Base-by-base conservation (phyloP, 169 alveolate species). In the Cystoisospora suis region DNA sequence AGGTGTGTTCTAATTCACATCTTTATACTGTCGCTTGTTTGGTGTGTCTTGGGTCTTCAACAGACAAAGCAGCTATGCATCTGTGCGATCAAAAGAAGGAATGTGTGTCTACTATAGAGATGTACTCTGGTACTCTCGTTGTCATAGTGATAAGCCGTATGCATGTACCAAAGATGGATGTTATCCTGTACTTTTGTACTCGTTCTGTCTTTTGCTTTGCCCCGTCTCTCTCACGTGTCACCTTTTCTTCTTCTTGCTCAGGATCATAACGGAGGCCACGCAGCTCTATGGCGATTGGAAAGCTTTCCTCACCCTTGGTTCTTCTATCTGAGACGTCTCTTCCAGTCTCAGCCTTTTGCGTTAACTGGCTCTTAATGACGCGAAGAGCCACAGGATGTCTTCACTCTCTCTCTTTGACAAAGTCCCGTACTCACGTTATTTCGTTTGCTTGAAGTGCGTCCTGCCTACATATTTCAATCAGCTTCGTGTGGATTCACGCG, bases 341-440 rank as follows among this genome's bases (percentile, higher is more conserved):
- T 72, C 42, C 58, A n/a, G 0, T 34, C 53, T n/a, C 83, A 72
- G 56, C 83, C 83, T 29, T 72, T 72, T 27, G 83, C 83, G 6
- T 36, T 72, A 5, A 32, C 83, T 4, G 83, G 83, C 1, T 72
- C 46, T 40, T 72, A 27, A 36, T 6, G 75, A 38, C 15, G 29
- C 17, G 15, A 6, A 61, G 36, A 17, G 75, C 34, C 75, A n/a
- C 49, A 3, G 56, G n/a, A 12, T n/a, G n/a, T n/a, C n/a, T n/a
- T n/a, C n/a, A n/a, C n/a, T n/a, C n/a, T n/a, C n/a, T n/a, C n/a
- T n/a, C n/a, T n/a, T n/a, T n/a, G n/a, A 53, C 65, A 53, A 23
- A 53, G 12, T 12, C 29, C n/a, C n/a, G n/a, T n/a, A n/a, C n/a
- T n/a, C n/a, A n/a, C n/a, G n/a, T n/a, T n/a, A n/a, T n/a, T n/a